Evolutionary conservation across 768 basidiomycete genomes (phyloP).

Genomic region (Chlorophyllum brunneum): DNA sequence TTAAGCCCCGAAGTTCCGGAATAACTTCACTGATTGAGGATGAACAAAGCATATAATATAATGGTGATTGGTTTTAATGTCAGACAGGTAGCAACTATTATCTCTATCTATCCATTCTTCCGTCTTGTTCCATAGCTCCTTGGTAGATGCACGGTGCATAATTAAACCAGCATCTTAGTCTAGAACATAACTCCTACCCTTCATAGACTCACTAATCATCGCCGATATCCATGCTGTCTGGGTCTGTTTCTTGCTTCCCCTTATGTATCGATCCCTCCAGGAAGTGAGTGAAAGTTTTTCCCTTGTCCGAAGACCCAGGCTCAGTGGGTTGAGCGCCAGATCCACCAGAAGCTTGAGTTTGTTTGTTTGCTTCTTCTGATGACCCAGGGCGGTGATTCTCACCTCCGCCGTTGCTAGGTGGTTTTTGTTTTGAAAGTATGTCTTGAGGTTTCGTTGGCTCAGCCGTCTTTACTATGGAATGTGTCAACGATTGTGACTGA

Average conservation of each 20-base stretch:
- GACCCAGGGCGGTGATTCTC: background rate
- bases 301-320: background rate
- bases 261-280: background rate
- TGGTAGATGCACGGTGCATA: background rate
- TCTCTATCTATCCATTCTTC: background rate
- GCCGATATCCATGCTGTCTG: slow-evolving; percentile 10
- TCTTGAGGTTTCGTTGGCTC: background rate
- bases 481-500: background rate
- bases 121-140: background rate
- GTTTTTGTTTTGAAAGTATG: background rate
- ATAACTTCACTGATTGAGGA: slow-evolving; percentile 50
- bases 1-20: slow-evolving; percentile 58
- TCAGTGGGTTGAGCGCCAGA: background rate
- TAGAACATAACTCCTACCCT: slow-evolving; percentile 1
- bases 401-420: background rate
- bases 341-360: slow-evolving; percentile 1
- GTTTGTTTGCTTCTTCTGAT: background rate
- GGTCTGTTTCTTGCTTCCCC: background rate
- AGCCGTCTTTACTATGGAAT: background rate
- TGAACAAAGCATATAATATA: slow-evolving; percentile 23
- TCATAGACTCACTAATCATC: background rate
- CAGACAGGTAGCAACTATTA: background rate
- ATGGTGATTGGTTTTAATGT: background rate
- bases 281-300: background rate
- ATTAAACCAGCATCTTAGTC: background rate